These are phyloP conservation scores for Ophiostoma sp. DNA, from an alignment of 2,329 filamentous ascomycete genomes.

Conservation along the genomic window DNA sequence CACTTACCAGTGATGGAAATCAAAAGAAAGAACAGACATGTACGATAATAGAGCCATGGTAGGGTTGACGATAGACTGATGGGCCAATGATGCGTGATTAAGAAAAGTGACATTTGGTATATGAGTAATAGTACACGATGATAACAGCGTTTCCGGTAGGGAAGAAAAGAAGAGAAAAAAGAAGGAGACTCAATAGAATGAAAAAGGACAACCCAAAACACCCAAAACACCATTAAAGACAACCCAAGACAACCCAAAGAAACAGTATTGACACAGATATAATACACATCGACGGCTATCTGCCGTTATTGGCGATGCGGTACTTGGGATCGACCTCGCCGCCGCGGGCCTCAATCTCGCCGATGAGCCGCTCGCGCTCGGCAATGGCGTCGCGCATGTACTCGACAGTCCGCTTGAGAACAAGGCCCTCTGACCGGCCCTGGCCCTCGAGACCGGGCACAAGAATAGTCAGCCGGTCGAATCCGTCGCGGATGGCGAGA, in stretches of 20 bases:
- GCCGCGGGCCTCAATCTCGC: slow-evolving; percentile 52
- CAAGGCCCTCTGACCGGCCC: slow-evolving; percentile 76
- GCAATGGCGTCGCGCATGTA: slow-evolving; percentile 58
- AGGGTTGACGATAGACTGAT: no score
- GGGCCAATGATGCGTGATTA: background rate
- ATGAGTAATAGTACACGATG: background rate
- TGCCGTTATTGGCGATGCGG: slow-evolving; percentile 23
- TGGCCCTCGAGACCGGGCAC: slow-evolving; percentile 79
- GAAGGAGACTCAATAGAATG: background rate
- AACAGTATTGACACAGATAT: background rate
- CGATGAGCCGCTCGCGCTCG: slow-evolving; percentile 53
- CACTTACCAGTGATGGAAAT: slow-evolving; percentile 40
- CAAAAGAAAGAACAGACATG: slow-evolving; percentile 13
- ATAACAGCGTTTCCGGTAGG: background rate
- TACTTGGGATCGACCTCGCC: slow-evolving; percentile 45
- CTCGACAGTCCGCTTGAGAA: slow-evolving; percentile 67
- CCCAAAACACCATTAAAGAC: background rate
- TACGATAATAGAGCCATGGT: background rate
- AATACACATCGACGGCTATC: slow-evolving; percentile 18
- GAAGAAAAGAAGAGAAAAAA: background rate
- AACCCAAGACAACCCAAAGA: no score
- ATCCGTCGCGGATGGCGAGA: slow-evolving; percentile 70
- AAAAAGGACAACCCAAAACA: background rate
- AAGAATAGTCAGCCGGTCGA: slow-evolving; percentile 72
- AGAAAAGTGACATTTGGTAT: background rate